Percentiles rank a stretch among this genome's conserved stretches.
phyloP scores from a whole-genome alignment of 208 protist species.

The Phytomonas serpens region DNA sequence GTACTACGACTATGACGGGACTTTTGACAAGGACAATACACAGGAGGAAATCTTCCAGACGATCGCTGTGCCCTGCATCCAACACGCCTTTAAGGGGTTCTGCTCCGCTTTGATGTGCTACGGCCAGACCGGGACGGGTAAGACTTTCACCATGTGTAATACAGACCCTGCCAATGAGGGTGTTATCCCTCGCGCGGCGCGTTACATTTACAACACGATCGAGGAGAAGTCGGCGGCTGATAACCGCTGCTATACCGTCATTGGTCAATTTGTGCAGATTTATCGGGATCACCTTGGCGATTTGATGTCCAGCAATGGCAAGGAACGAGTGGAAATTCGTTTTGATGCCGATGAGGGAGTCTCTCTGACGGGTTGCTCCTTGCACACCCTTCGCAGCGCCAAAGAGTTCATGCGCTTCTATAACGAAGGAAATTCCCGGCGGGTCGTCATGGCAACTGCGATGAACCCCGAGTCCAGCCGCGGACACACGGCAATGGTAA shows the following conservation, averaged over 20 bases:
- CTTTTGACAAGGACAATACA: slow-evolving; percentile 52
- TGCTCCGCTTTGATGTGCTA: slow-evolving; percentile 89
- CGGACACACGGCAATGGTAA: slow-evolving; percentile 77
- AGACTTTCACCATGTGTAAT: slow-evolving; percentile 90
- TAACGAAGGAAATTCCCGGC: slow-evolving; percentile 61
- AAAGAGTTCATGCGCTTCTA: slow-evolving; percentile 86
- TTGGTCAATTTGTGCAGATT: slow-evolving; percentile 84
- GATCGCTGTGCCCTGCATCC: slow-evolving; percentile 72
- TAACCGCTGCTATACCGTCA: slow-evolving; percentile 35
- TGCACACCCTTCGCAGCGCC: slow-evolving; percentile 35
- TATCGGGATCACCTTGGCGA: slow-evolving; percentile 84
- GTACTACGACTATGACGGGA: slow-evolving; percentile 81
- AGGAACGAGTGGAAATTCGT: slow-evolving; percentile 69
- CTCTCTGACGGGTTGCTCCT: slow-evolving; percentile 59
- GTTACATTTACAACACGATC: slow-evolving; percentile 65
- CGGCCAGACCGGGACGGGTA: slow-evolving; percentile 89
- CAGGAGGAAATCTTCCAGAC: slow-evolving; percentile 73
- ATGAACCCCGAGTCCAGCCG: slow-evolving; percentile 89
- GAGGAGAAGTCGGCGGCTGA: slow-evolving; percentile 13
- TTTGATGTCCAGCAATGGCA: slow-evolving; percentile 60
- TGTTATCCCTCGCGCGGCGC: slow-evolving; percentile 78
- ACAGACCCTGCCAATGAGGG: slow-evolving; percentile 63
- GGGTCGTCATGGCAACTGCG: slow-evolving; percentile 77
- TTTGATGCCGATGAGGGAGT: slow-evolving; percentile 63
- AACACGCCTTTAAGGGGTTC: slow-evolving; percentile 84